Conservation (phyloP, 139 green algal species). For the Picochlorum sp. region DNA sequence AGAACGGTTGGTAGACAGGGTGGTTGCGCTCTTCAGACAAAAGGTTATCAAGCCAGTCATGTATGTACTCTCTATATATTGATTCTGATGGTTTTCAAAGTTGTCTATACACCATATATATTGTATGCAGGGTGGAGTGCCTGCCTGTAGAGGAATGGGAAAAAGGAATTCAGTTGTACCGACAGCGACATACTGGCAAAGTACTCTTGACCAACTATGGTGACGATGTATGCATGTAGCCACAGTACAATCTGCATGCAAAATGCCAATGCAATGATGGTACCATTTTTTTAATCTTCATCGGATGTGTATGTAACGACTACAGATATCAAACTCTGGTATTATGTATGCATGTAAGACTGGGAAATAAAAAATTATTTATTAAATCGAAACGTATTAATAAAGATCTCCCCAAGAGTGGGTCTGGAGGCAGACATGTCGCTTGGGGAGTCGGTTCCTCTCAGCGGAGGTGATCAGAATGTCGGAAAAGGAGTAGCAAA, state of each 20-base stretch:
- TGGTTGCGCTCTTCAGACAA: constrained; percentile 23
- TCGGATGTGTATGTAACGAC: too few relatives aligned
- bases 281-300: too few relatives aligned
- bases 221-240: constrained; percentile 14
- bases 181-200: constrained; percentile 11
- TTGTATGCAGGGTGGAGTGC: constrained; percentile 12
- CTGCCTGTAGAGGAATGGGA: constrained; percentile 24
- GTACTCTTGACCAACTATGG: constrained; percentile 24
- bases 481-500: constrained; percentile 43
- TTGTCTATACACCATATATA: too few relatives aligned
- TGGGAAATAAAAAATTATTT: too few relatives aligned
- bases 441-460: neutral
- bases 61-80: neutral
- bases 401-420: too few relatives aligned
- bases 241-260: too few relatives aligned
- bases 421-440: neutral
- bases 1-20: constrained; percentile 22
- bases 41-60: constrained; percentile 17
- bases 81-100: neutral
- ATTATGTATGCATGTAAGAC: too few relatives aligned
- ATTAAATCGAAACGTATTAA: too few relatives aligned
- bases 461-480: constrained; percentile 8
- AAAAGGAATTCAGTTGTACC: constrained; percentile 19
- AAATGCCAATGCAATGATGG: too few relatives aligned
- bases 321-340: too few relatives aligned